Evolutionary conservation across 2,329 filamentous ascomycete species (phyloP).

Genomic region (Verticillium longisporum): DNA sequence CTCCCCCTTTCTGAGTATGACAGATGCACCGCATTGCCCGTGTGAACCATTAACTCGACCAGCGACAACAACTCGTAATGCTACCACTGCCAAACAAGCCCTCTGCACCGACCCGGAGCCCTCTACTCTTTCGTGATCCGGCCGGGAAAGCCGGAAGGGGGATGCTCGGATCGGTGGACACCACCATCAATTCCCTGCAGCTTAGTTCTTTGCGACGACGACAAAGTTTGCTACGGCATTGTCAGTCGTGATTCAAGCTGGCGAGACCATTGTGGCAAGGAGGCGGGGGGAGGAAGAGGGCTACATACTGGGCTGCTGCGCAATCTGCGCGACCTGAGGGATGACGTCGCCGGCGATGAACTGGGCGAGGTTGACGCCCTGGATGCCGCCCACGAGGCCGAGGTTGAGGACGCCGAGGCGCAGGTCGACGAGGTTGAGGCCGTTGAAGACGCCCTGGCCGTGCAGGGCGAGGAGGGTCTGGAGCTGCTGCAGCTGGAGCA

Average conservation of each 20-base stretch:
- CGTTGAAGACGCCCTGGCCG: slow-evolving; percentile 21
- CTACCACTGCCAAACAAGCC: background rate
- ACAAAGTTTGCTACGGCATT: background rate
- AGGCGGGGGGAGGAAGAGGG: background rate
- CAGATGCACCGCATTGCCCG: background rate
- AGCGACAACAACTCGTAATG: background rate
- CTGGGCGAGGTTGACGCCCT: slow-evolving; percentile 18
- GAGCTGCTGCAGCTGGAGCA: slow-evolving; percentile 33
- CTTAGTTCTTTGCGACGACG: background rate
- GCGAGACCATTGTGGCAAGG: background rate
- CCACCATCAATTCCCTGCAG: background rate
- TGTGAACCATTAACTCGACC: background rate
- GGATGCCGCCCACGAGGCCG: slow-evolving; percentile 20
- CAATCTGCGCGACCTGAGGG: slow-evolving; percentile 21
- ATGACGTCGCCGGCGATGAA: slow-evolving; percentile 19
- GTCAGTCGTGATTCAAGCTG: background rate
- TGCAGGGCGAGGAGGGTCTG: slow-evolving; percentile 28
- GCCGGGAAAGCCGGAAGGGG: background rate
- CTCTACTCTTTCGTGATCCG: background rate
- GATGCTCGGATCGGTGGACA: background rate
- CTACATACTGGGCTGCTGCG: slow-evolving; percentile 14
- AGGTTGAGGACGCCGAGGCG: slow-evolving; percentile 20
- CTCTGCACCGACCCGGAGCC: background rate
- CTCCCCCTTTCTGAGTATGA: background rate
- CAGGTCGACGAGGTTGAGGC: slow-evolving; percentile 19